These are phyloP conservation scores for Piper betle DNA, from an alignment of 164 flowering plant species.

Conservation along the genomic window DNA sequence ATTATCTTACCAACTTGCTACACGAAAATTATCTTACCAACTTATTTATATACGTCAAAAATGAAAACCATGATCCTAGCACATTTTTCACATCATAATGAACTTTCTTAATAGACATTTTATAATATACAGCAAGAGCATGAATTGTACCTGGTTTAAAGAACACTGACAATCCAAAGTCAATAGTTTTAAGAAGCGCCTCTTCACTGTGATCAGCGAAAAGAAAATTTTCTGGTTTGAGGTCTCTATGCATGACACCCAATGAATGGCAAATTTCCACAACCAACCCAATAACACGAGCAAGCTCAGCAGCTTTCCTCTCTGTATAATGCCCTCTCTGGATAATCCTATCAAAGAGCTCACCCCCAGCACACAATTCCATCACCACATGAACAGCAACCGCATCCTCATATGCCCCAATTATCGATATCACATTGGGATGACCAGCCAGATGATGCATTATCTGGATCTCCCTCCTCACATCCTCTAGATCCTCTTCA, in stretches of 20 bases:
- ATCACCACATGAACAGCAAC: constrained; percentile 87
- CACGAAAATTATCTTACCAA: background rate
- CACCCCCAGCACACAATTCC: too few relatives aligned
- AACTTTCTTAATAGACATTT: background rate
- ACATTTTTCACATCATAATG: background rate
- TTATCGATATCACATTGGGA: constrained; percentile 47
- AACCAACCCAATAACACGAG: constrained; percentile 53
- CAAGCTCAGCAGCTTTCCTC: too few relatives aligned
- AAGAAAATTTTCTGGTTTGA: too few relatives aligned
- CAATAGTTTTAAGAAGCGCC: constrained; percentile 29
- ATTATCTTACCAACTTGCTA: too few relatives aligned
- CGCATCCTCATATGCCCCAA: constrained; percentile 68
- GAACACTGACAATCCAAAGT: constrained; percentile 36
- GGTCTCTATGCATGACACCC: constrained; percentile 32
- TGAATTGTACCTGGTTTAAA: constrained; percentile 67
- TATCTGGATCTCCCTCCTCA: constrained; percentile 79
- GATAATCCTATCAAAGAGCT: too few relatives aligned
- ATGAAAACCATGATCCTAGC: too few relatives aligned
- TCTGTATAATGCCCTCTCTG: too few relatives aligned
- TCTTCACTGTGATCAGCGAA: constrained; percentile 65
- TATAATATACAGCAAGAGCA: background rate
- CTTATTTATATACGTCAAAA: background rate
- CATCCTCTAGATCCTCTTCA: constrained; percentile 67
- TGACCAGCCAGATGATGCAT: constrained; percentile 75
- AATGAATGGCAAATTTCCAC: constrained; percentile 69